Evolutionary conservation across 2,329 filamentous ascomycete genomes (phyloP).

Genomic region (Ilyonectria destructans): DNA sequence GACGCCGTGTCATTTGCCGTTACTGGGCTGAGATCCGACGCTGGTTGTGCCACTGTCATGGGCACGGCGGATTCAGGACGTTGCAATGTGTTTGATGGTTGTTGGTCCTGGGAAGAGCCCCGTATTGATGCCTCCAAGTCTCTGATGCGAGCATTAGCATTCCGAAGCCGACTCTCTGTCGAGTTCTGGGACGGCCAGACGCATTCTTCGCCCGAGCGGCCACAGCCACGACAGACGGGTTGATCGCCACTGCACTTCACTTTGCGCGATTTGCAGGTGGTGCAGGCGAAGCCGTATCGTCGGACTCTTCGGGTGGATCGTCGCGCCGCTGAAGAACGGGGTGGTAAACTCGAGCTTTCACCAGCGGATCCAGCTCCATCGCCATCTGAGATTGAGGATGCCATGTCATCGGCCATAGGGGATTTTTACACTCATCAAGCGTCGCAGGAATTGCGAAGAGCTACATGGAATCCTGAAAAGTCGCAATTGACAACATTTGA

Average conservation of each 20-base stretch:
- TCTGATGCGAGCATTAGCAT: constrained; percentile 25
- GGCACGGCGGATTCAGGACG: too few species aligned
- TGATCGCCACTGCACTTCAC: constrained; percentile 28
- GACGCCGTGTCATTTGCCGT: background rate
- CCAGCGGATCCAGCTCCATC: too few species aligned
- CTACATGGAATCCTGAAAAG: too few species aligned
- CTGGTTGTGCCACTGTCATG: background rate
- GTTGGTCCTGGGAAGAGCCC: background rate
- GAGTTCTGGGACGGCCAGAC: constrained; percentile 18
- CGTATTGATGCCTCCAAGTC: constrained; percentile 13
- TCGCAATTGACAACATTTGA: too few species aligned
- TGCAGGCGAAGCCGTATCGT: constrained; percentile 27
- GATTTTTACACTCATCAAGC: too few species aligned
- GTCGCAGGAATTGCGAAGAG: too few species aligned
- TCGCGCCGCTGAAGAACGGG: too few species aligned
- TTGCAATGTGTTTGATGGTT: background rate
- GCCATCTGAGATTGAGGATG: too few species aligned
- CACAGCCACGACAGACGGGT: constrained; percentile 2
- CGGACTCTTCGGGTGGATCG: constrained; percentile 2
- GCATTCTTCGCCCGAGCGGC: constrained; percentile 16
- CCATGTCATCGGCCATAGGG: too few species aligned
- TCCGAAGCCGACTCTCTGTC: constrained; percentile 14
- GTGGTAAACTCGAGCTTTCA: too few species aligned
- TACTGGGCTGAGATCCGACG: too few species aligned
- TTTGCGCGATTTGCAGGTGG: constrained; percentile 26